phyloP scores from a whole-genome alignment of 2,329 filamentous ascomycete genomes.

The Conoideocrella luteorostrata region DNA sequence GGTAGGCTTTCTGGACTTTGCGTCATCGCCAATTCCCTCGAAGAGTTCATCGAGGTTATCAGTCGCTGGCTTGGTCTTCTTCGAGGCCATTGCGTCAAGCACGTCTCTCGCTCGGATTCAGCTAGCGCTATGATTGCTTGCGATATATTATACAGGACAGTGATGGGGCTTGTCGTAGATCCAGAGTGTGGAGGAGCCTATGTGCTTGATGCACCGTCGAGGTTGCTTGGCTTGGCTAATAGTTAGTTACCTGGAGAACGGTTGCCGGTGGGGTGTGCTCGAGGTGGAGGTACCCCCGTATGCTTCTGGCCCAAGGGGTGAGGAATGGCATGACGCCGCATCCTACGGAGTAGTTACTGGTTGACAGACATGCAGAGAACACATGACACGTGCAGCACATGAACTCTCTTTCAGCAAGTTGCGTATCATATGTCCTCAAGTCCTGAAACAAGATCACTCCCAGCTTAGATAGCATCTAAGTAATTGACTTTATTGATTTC shows the following conservation, averaged over 20 bases:
- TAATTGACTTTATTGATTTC: too few species aligned
- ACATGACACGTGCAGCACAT: constrained; percentile 5
- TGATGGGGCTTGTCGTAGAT: not conserved
- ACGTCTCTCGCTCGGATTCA: too few species aligned
- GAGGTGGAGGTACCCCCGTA: not conserved
- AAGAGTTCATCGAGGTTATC: constrained; percentile 62
- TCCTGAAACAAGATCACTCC: too few species aligned
- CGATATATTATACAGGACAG: not conserved
- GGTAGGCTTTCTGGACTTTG: constrained; percentile 41
- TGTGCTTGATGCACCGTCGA: not conserved
- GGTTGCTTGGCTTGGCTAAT: not conserved
- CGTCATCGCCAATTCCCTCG: constrained; percentile 52
- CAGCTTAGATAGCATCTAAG: too few species aligned
- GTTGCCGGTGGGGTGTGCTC: not conserved
- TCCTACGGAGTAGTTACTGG: not conserved
- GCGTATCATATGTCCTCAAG: too few species aligned
- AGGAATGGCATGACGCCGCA: too few species aligned
- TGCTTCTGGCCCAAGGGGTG: not conserved
- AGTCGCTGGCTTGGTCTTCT: constrained; percentile 48
- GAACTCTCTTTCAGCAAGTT: not conserved
- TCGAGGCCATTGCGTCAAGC: constrained; percentile 50
- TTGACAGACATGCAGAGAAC: not conserved
- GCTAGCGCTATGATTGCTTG: too few species aligned
- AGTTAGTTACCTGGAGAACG: not conserved
- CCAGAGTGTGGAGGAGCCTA: not conserved